Base-by-base conservation (phyloP, 2,329 filamentous ascomycete species). In the Escovopsis weberi region DNA sequence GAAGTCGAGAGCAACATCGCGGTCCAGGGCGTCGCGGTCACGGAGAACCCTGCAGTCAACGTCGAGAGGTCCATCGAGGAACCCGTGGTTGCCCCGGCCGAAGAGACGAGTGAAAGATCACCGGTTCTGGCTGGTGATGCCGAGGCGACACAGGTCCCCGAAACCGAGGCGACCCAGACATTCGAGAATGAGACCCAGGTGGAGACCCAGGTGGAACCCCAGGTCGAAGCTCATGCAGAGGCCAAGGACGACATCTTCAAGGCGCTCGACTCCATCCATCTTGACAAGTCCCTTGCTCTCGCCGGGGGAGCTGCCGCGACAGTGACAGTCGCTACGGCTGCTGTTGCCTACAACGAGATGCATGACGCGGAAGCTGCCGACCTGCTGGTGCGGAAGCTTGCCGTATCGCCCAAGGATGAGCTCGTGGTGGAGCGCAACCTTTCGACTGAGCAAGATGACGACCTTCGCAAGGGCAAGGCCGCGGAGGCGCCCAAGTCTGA, bases 181-280 rank as follows among this genome's bases (percentile, higher is more conserved):
- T 35, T 33, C 19, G 34, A 36, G 9, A 18, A 18, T 12, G 34
- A 18, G 35, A 37, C 35, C 18, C 15, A 18, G 23, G n/a, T 23
- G 6, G 35, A 37, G 18, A 37, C 35, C 18, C 35, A 37, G 35
- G 35, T 37, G n/a, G 35, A 37, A 11, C 6, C 23, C 12, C 28
- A 32, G 28, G 28, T 42, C 43, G 39, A 40, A 42, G 43, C 37
- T 34, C 38, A 38, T 45, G 39, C 41, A 15, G 37, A 45, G 12
- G 32, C 35, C 6, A 38, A 43, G 41, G 28, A 43, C 15, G 37
- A 45, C 37, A 40, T 35, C 42, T 36, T 37, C 26, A 45, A 39
- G 34, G 35, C 39, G 9, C 36, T 41, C 23, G 43, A 36, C 10
- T 38, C 38, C 37, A 34, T 38, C 23, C 30, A 40, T 28, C 40